phyloP scores from a whole-genome alignment of 2,329 filamentous ascomycete species.

The Thermomyces lanuginosus region DNA sequence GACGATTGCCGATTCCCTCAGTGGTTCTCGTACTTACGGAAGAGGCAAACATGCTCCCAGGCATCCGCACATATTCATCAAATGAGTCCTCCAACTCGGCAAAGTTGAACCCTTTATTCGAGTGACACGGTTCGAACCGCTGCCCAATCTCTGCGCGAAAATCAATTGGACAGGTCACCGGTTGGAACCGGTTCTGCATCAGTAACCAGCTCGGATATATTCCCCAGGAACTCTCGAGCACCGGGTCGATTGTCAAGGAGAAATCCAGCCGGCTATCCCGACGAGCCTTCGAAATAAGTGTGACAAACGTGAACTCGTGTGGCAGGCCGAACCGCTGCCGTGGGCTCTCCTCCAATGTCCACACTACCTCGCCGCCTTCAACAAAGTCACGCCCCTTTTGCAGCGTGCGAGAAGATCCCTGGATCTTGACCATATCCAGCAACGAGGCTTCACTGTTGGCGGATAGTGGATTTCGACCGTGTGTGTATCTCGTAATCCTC shows the following conservation, averaged over 20 bases:
- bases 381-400: constrained; percentile 22
- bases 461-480: too few relatives aligned
- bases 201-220: constrained; percentile 26
- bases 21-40: too few relatives aligned
- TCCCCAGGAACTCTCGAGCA: constrained; percentile 26
- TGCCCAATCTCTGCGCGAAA: constrained; percentile 30
- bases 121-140: constrained; percentile 22
- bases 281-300: constrained; percentile 31
- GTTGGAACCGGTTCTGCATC: constrained; percentile 20
- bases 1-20: too few relatives aligned
- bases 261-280: constrained; percentile 23
- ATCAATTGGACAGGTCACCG: constrained; percentile 24
- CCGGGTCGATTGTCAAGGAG: constrained; percentile 28
- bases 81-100: constrained; percentile 25
- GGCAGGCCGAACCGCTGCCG: constrained; percentile 34
- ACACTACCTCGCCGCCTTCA: constrained; percentile 32
- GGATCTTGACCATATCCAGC: constrained; percentile 36
- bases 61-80: constrained; percentile 32
- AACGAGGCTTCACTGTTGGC: constrained; percentile 27
- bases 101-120: constrained; percentile 30
- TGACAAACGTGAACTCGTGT: constrained; percentile 36
- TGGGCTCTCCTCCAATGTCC: constrained; percentile 35
- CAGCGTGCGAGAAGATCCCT: constrained; percentile 30
- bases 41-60: constrained; percentile 25
- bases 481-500: constrained; percentile 31